Evolutionary conservation across 1,284 basidiomycete species (phyloP).

Genomic region (Lentinula novae-zelandiae): DNA sequence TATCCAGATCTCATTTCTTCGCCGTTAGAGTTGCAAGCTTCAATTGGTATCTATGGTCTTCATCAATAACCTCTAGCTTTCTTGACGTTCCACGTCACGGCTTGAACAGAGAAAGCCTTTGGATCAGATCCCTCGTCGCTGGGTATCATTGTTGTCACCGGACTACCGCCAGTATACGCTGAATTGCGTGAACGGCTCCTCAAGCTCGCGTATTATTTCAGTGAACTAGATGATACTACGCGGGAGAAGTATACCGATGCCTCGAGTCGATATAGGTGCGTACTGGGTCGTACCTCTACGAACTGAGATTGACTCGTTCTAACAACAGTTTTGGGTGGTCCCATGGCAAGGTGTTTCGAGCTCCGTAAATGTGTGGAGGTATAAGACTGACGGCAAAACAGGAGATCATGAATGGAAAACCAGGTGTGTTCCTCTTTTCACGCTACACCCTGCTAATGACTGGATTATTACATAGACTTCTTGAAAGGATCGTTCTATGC

Average conservation of each 20-base stretch:
- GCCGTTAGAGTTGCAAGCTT: slow-evolving; percentile 53
- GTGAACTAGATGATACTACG: slow-evolving; percentile 56
- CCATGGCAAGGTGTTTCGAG: slow-evolving; percentile 79
- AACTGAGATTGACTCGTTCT: neutral
- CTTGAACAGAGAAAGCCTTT: slow-evolving; percentile 67
- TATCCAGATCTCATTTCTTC: slow-evolving; percentile 59
- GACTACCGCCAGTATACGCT: slow-evolving; percentile 68
- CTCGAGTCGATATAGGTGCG: slow-evolving; percentile 65
- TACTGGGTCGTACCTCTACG: neutral
- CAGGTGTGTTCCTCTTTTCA: slow-evolving; percentile 38
- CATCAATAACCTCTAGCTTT: neutral
- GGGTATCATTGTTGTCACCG: slow-evolving; percentile 78
- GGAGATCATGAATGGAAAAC: slow-evolving; percentile 94
- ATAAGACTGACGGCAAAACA: slow-evolving; percentile 22
- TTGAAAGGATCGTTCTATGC: slow-evolving; percentile 93
- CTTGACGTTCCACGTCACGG: neutral
- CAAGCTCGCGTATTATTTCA: slow-evolving; percentile 70
- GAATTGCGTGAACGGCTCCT: slow-evolving; percentile 67
- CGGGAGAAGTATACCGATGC: slow-evolving; percentile 73
- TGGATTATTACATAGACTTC: slow-evolving; percentile 45
- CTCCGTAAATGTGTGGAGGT: neutral
- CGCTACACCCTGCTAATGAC: neutral
- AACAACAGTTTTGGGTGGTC: slow-evolving; percentile 83
- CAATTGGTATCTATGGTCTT: slow-evolving; percentile 51
- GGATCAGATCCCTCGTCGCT: slow-evolving; percentile 73